Base-by-base conservation (phyloP, 2,329 filamentous ascomycete genomes). In the Nothophoma quercina region DNA sequence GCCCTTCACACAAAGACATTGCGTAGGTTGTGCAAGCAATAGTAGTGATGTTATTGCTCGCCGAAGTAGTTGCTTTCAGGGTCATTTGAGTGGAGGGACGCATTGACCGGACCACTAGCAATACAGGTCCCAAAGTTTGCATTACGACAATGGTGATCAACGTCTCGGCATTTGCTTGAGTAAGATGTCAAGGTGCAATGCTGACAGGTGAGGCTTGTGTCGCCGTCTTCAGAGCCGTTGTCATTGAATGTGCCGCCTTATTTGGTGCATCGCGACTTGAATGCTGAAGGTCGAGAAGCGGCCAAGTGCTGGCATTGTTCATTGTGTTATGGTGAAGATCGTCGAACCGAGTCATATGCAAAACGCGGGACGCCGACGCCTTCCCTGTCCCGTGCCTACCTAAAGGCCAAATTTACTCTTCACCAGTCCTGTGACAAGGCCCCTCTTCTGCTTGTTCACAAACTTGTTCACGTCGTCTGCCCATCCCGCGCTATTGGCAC, bases 391-490 rank as follows among this genome's bases (percentile, higher is more conserved):
- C 47, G 26, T 26, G 19, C 16, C n/a, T 15, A 5, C 26, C 39
- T 61, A 70, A 15, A 69, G 50, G 34, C 71, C 71, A 61, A 74
- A 74, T 33, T 73, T 74, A 19, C 67, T 63, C 62, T 74, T 74
- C 38, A 74, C 43, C 45, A 70, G 63, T 8, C 92, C 91, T 62
- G 96, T 76, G 12, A 96, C 79, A 59, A 95, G 80, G 58, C 90
- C 93, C 71, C 87, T 85, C 83, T 98, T 98, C 79, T 98, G 93
- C 77, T 88, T 88, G 51, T 82, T 83, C 4, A 96, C 88, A 73
- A 85, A 97, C 73, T 96, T 97, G 67, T 85, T 88, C 44, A 96
- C 92, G 70, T 96, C 93, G 25, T 92, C 86, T 12, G 91, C 88
- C 87, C 91, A 98, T 15, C 87, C 89, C 48, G 86, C 85, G 69